A percentile compares a stretch with the other conserved stretches of the same genome.
These are phyloP conservation scores for Aureobasidium sp. DNA, from an alignment of 2,329 filamentous ascomycete genomes.

Conservation along the genomic window DNA sequence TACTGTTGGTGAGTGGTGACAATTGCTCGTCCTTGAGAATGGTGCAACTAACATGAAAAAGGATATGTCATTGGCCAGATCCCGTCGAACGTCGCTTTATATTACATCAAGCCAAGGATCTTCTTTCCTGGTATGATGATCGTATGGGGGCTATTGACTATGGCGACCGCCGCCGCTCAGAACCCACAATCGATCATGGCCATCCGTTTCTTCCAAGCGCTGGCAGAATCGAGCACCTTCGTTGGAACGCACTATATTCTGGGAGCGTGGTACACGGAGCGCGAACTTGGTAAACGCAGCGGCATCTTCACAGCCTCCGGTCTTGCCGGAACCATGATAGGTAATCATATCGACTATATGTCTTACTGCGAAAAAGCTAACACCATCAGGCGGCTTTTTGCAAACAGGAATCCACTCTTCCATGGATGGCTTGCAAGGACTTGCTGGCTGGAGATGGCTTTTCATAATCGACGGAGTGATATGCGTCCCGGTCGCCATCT, in stretches of 20 bases:
- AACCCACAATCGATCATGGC: slow-evolving; percentile 52
- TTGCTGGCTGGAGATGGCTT: slow-evolving; percentile 51
- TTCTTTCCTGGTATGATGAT: slow-evolving; percentile 50
- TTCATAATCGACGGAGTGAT: slow-evolving; percentile 52
- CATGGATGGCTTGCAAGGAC: slow-evolving; percentile 40
- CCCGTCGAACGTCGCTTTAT: slow-evolving; percentile 40
- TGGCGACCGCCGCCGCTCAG: slow-evolving; percentile 52
- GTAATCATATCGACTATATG: slow-evolving; percentile 18
- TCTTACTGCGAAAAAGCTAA: too few relatives aligned
- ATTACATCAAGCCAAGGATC: slow-evolving; percentile 52
- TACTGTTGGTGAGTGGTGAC: slow-evolving; percentile 42
- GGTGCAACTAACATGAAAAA: slow-evolving; percentile 44
- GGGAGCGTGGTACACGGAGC: slow-evolving; percentile 17
- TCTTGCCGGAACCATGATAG: slow-evolving; percentile 46
- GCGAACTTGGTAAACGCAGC: slow-evolving; percentile 35
- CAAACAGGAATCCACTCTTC: slow-evolving; percentile 21
- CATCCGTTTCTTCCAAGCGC: slow-evolving; percentile 45
- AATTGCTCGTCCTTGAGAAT: slow-evolving; percentile 46
- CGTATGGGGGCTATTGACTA: slow-evolving; percentile 50
- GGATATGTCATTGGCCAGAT: slow-evolving; percentile 44
- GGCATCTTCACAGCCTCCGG: slow-evolving; percentile 48
- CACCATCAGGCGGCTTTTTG: slow-evolving; percentile 35
- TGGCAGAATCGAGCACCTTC: slow-evolving; percentile 44
- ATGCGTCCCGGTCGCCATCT: slow-evolving; percentile 45
- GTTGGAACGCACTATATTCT: slow-evolving; percentile 17